A percentile compares a stretch with the other conserved stretches of the same genome.
Evolutionary conservation across 164 flowering plant genomes (phyloP).

Genomic region (Nymphaea thermarum): DNA sequence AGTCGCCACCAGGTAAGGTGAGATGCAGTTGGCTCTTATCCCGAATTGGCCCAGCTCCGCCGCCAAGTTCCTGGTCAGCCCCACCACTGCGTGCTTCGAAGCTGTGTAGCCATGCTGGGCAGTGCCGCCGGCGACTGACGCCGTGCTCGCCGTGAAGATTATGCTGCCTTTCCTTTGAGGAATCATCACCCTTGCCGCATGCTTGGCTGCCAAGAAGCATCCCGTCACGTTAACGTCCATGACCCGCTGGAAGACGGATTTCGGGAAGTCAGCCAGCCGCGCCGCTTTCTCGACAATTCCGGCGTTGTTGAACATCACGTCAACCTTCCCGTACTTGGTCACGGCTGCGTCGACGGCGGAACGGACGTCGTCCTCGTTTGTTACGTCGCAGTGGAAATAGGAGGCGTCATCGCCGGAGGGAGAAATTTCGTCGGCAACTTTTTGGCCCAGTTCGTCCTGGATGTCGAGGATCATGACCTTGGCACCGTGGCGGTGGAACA

Average conservation of each 20-base stretch:
- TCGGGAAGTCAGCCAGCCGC: constrained; percentile 1
- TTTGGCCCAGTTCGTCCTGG: too few relatives aligned
- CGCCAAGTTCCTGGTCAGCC: constrained; percentile 15
- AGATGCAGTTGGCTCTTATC: too few relatives aligned
- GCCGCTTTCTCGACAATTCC: constrained; percentile 33
- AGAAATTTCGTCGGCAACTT: background rate
- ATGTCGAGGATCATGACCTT: too few relatives aligned
- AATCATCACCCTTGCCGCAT: constrained; percentile 32
- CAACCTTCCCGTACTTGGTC: background rate
- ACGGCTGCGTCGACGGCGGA: background rate
- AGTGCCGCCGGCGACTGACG: constrained; percentile 11
- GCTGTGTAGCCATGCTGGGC: constrained; percentile 20
- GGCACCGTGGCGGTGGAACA: too few relatives aligned
- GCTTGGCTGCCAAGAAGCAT: constrained; percentile 23
- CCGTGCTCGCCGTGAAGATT: constrained; percentile 17
- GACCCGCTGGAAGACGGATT: constrained; percentile 15
- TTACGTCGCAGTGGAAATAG: too few relatives aligned
- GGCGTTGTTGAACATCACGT: constrained; percentile 11
- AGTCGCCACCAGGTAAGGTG: too few relatives aligned
- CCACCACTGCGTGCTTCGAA: constrained; percentile 33
- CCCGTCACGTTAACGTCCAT: constrained; percentile 12
- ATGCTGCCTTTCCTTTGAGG: constrained; percentile 21
- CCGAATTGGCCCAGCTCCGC: too few relatives aligned
- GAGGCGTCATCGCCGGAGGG: background rate
- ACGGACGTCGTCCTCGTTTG: too few relatives aligned